These are phyloP conservation scores for Wickerhamiella galacta DNA, from an alignment of 805 yeast species.

Conservation along the genomic window DNA sequence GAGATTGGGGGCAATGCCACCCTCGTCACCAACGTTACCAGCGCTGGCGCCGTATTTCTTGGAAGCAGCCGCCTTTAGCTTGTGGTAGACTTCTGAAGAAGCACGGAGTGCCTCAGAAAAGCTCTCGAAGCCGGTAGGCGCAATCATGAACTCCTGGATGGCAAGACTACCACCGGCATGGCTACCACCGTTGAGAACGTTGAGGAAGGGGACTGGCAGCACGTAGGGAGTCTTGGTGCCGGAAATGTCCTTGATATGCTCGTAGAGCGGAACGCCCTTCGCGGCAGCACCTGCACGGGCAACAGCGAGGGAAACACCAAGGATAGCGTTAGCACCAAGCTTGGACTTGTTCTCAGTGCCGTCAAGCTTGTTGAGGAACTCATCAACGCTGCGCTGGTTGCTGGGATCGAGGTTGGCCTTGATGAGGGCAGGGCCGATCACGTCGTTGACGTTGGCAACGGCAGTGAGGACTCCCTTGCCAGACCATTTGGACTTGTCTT, in stretches of 20 bases:
- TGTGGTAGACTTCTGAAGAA: slow-evolving; percentile 97
- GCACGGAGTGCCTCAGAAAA: slow-evolving; percentile 94
- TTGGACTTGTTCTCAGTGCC: slow-evolving; percentile 96
- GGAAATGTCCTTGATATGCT: slow-evolving; percentile 71
- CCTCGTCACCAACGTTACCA: slow-evolving; percentile 99
- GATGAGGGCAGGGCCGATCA: slow-evolving; percentile 87
- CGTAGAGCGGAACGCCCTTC: slow-evolving; percentile 83
- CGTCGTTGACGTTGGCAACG: slow-evolving; percentile 84
- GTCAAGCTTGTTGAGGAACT: slow-evolving; percentile 70
- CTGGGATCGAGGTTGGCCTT: slow-evolving; percentile 67
- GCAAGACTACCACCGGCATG: slow-evolving; percentile 99
- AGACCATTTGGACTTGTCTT: slow-evolving; percentile 92
- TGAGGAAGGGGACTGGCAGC: slow-evolving; percentile 96
- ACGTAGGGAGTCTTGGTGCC: slow-evolving; percentile 71
- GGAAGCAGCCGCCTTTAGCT: slow-evolving; percentile 81
- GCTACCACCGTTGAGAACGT: slow-evolving; percentile 98
- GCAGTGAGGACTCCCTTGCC: slow-evolving; percentile 99
- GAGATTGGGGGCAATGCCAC: slow-evolving; percentile 99
- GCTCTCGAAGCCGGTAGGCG: slow-evolving; percentile 76
- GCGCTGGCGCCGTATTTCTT: slow-evolving; percentile 95
- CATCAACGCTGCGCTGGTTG: slow-evolving; percentile 76
- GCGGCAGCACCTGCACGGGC: slow-evolving; percentile 98
- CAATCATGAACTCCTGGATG: slow-evolving; percentile 99
- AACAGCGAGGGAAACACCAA: slow-evolving; percentile 94
- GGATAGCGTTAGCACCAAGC: slow-evolving; percentile 96